Base-by-base conservation (phyloP, 192 early-diverging fungal species). In the Coemansia sp. region DNA sequence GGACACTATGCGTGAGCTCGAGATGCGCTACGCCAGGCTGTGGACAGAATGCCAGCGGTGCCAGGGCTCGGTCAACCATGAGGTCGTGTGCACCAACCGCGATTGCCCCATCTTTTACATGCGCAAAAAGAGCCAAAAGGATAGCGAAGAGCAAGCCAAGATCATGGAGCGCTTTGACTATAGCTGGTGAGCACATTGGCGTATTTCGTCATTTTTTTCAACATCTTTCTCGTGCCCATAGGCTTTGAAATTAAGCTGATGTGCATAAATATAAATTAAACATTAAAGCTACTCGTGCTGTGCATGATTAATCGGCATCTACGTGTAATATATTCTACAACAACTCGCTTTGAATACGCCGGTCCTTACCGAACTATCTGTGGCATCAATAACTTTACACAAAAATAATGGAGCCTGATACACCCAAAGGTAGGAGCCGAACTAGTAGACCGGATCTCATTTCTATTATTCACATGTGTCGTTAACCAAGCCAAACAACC, bases 51-150 rank as follows among this genome's bases (percentile, higher is more conserved):
- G 97, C 73, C 97, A 99, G 81, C 86, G 93, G 39, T 99, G 97
- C 70, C 96, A 98, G 76, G 96, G 94, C 32, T 92, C 87, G 66
- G 74, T 98, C 36, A 95, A 97, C 80, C 94, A 93, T 69, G 95
- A 98, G 67, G 94, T 99, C 12, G 86, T 99, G 61, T 99, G 97
- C 81, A 94, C 92, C 4, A 93, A 91, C 67, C 92, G 90, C 75
- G 95, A 97, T 77, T 99, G 97, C 76, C 95, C 97, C 5, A 99
- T 99, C 32, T 98, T 97, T 72, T 99, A 93, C 68, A 99, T 99
- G 97, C 92, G 97, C 62, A 95, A 94, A 64, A 97, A 96, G 79
- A 91, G 88, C 15, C 94, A 95, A 71, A 98, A 97, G 76, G 97
- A 99, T 59, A 85, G 94, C 70, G 85, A 91, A 32, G 91, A 95